Base-by-base conservation (phyloP, 2,329 filamentous ascomycete genomes). In the Dactylellina haptotyla region DNA sequence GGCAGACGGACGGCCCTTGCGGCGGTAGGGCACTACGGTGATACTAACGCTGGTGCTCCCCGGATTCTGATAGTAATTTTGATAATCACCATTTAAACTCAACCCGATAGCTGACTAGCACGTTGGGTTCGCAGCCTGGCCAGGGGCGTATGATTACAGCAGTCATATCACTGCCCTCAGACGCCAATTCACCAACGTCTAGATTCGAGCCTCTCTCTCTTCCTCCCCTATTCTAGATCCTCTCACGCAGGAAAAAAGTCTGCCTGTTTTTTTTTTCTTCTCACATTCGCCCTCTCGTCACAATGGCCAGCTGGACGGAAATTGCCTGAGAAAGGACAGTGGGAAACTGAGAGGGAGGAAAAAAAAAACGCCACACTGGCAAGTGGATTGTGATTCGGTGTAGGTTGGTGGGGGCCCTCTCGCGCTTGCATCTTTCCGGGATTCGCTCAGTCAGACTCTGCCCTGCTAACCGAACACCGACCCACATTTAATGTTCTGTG, bases 381-480 rank as follows among this genome's bases (percentile, higher is more conserved):
- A 34, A 20, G 9, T 41, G 14, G 14, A 48, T 32, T 56, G 53
- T 25, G 32, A 57, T 57, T 57, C 32, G 51, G 51, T 26, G 28
- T 53, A 16, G 30, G 12, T 16, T 57, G 53, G 53, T 53, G 53
- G 53, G 53, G 34, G 34, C 34, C 34, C 30, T 16, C 23, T 54
- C 12, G 41, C 16, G 18, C n/a, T 46, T 41, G 37, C 37, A 41
- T 46, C 14, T 46, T 46, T 8, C 18, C 41, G 18, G 41, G 32
- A 14, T 14, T 12, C 23, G 30, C 6, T 3, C 16, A 51, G 25
- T 34, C 20, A 51, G 28, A 20, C n/a, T n/a, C 48, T 25, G 48
- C 50, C 20, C 26, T 8, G 30, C 28, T 54, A 54, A 37, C 50
- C 50, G 50, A 54, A 54, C 50, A 30, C 28, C 50, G 50, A 54